Base-by-base conservation (phyloP, 2,329 filamentous ascomycete genomes). In the Camillea tinctor region DNA sequence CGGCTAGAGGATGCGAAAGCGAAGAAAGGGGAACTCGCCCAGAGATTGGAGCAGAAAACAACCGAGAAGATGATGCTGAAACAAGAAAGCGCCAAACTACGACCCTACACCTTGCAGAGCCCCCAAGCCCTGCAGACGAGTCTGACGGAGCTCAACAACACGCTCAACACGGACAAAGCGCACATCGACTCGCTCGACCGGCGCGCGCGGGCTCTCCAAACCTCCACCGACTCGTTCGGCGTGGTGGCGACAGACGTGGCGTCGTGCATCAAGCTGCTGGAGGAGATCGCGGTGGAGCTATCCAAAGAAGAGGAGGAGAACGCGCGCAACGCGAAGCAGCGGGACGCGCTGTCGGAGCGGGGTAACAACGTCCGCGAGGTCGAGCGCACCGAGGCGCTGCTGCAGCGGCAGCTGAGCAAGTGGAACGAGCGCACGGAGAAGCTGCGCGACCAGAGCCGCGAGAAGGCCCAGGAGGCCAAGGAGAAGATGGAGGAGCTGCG, bases 251-350 rank as follows among this genome's bases (percentile, higher is more conserved):
- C 89, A 11, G 95, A 99, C 70, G 92, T 99, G 17, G 88, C 91
- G 7, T 88, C 90, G 1, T 96, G 93, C 71, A 93, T 93, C 70
- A 94, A 94, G 71, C 83, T 98, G 13, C 85, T 98, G 3, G 92
- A 95, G 57, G 94, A 98, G 68, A 91, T 97, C 20, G 84, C 90
- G 2, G 79, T 81, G n/a, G 95, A 98, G 73, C 78, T 99, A 4
- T 80, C 87, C 52, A 96, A 94, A 74, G 94, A 98, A 75, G 94
- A 98, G 52, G 93, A 98, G 60, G 93, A 97, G 74, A 86, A 91
- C 67, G 84, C 88, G 8, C 87, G 90, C 62, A 94, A 93, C 58
- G 84, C 88, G 9, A 87, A 88, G 71, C 94, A 97, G 72, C 84
- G 90, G 58, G 95, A 99, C 67, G 91, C 92, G 1, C 85, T 99